Percentiles rank a stretch among this genome's conserved stretches.
Evolutionary conservation across 2,329 filamentous ascomycete genomes (phyloP).

Genomic region (Chrysoporthe puriensis): DNA sequence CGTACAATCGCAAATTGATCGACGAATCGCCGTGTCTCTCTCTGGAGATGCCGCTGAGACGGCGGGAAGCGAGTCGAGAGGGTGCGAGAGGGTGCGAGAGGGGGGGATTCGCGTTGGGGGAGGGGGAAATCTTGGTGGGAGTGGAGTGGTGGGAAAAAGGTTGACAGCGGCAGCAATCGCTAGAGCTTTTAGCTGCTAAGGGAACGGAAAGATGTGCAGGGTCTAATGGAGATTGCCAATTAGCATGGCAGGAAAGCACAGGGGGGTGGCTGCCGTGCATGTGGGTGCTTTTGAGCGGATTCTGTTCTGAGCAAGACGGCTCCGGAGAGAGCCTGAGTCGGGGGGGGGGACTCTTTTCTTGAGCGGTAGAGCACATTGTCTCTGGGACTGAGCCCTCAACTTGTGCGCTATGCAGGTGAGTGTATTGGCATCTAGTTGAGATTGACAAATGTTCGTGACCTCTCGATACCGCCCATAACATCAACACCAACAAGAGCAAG

Average conservation of each 20-base stretch:
- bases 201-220: constrained; percentile 8
- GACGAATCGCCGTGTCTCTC: neutral
- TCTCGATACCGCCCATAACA: neutral
- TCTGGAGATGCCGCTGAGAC: neutral
- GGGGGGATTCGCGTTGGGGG: neutral
- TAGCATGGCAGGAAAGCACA: constrained; percentile 8
- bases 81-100: neutral
- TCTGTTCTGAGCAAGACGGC: neutral
- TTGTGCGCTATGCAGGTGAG: neutral
- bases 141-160: neutral
- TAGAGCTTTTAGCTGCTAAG: constrained; percentile 7
- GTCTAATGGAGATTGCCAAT: constrained; percentile 15
- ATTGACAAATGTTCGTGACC: neutral
- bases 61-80: neutral
- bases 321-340: neutral
- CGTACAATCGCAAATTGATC: neutral
- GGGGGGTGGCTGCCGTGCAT: neutral
- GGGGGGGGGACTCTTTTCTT: neutral
- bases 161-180: constrained; percentile 1
- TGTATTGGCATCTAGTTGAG: neutral
- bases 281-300: neutral
- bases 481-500: neutral
- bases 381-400: neutral
- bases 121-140: neutral
- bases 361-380: neutral